A percentile compares a stretch with the other conserved stretches of the same genome.
These are phyloP conservation scores for Lenzites betulinus DNA, from an alignment of 768 basidiomycete species.

Conservation along the genomic window DNA sequence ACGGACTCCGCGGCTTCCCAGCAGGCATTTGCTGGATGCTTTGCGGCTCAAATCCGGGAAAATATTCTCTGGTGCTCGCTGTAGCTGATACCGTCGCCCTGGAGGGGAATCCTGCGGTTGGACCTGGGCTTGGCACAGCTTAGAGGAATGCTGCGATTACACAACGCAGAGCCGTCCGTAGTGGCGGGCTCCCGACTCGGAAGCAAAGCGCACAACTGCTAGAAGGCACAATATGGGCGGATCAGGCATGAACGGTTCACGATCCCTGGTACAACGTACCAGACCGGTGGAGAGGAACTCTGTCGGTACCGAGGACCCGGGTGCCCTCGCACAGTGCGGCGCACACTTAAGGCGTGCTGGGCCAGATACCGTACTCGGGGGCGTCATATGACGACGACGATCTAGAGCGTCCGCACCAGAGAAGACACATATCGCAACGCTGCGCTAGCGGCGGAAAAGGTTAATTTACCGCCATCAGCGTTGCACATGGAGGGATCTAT, in stretches of 20 bases:
- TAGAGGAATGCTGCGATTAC: background rate
- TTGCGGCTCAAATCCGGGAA: background rate
- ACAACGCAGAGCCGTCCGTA: background rate
- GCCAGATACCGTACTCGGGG: background rate
- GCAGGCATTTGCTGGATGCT: background rate
- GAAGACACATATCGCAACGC: background rate
- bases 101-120: background rate
- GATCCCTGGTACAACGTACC: background rate
- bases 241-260: background rate
- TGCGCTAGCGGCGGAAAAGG: too few relatives aligned
- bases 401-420: background rate
- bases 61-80: background rate
- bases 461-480: background rate
- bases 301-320: conserved; percentile 11
- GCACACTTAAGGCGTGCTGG: background rate
- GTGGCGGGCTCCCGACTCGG: background rate
- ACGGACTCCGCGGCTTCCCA: background rate
- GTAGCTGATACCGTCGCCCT: background rate
- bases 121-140: conserved; percentile 1
- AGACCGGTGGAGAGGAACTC: background rate
- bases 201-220: background rate
- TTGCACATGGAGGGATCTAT: background rate
- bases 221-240: background rate
- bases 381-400: background rate
- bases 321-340: background rate